Percentiles rank a stretch among this genome's conserved stretches.
These are phyloP conservation scores for Anastatica hierochuntica DNA, from an alignment of 345 rosid species.

Conservation along the genomic window DNA sequence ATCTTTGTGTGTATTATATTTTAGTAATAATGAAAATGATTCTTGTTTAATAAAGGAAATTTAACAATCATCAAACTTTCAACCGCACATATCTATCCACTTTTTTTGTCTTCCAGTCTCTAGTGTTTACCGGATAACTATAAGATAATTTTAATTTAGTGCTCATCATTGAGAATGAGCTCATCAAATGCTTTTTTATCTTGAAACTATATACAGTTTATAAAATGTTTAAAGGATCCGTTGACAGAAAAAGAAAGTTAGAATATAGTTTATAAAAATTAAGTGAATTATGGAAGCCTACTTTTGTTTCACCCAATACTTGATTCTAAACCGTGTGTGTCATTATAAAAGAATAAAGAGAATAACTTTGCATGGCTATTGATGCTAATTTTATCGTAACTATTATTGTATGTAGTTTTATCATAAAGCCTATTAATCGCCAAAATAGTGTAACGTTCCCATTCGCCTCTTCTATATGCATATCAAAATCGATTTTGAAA, in stretches of 20 bases:
- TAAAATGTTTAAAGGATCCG: too few relatives aligned
- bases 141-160: neutral
- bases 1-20: slow-evolving; percentile 1
- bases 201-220: neutral
- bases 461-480: too few relatives aligned
- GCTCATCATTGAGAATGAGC: slow-evolving; percentile 19
- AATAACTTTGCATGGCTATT: too few relatives aligned
- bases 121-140: neutral
- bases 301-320: neutral
- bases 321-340: too few relatives aligned
- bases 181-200: slow-evolving; percentile 17
- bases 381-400: too few relatives aligned
- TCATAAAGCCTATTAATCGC: too few relatives aligned
- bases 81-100: slow-evolving; percentile 6
- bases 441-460: too few relatives aligned
- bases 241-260: too few relatives aligned
- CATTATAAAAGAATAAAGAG: too few relatives aligned
- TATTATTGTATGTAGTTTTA: too few relatives aligned
- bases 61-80: neutral
- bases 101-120: slow-evolving; percentile 5
- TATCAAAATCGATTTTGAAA: too few relatives aligned
- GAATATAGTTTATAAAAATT: too few relatives aligned
- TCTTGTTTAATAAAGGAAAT: neutral
- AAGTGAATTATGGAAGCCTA: neutral
- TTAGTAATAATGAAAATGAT: neutral